These are phyloP conservation scores for Phlegmacium glaucopus DNA, from an alignment of 768 basidiomycete genomes.

Conservation along the genomic window DNA sequence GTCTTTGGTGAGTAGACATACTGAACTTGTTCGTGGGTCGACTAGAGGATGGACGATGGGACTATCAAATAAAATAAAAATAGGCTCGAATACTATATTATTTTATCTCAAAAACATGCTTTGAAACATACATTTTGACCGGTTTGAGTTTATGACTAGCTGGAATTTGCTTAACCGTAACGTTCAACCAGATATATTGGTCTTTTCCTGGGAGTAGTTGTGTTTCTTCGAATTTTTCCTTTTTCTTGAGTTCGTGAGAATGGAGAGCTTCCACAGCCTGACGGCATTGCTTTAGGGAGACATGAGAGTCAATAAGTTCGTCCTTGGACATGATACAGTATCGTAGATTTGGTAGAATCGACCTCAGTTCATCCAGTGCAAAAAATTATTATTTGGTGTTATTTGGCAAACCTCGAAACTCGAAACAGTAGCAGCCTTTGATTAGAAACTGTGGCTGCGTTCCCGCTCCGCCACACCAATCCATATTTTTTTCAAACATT, in stretches of 20 bases:
- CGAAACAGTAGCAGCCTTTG: too few relatives aligned
- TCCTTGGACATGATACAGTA: conserved; percentile 35
- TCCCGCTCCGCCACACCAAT: too few relatives aligned
- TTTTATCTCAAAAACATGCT: neutral
- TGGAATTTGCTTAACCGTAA: conserved; percentile 82
- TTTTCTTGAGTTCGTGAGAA: conserved; percentile 61
- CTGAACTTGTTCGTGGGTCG: conserved; percentile 74
- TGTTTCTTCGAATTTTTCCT: conserved; percentile 61
- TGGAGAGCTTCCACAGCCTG: conserved; percentile 80
- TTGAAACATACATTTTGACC: conserved; percentile 66
- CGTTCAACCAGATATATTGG: conserved; percentile 84
- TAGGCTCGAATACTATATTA: conserved; percentile 3
- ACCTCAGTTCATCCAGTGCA: neutral
- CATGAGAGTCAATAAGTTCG: conserved; percentile 65
- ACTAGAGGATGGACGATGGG: conserved; percentile 78
- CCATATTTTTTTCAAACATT: too few relatives aligned
- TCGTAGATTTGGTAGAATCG: neutral
- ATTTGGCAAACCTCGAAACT: neutral
- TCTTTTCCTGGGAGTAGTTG: conserved; percentile 79
- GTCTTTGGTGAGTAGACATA: conserved; percentile 94
- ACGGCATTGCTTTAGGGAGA: conserved; percentile 70
- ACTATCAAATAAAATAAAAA: conserved; percentile 29
- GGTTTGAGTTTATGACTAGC: conserved; percentile 78
- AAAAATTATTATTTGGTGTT: neutral
- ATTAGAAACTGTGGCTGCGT: too few relatives aligned